phyloP scores from a whole-genome alignment of 1,284 basidiomycete genomes.

The Calocybe gambosa region DNA sequence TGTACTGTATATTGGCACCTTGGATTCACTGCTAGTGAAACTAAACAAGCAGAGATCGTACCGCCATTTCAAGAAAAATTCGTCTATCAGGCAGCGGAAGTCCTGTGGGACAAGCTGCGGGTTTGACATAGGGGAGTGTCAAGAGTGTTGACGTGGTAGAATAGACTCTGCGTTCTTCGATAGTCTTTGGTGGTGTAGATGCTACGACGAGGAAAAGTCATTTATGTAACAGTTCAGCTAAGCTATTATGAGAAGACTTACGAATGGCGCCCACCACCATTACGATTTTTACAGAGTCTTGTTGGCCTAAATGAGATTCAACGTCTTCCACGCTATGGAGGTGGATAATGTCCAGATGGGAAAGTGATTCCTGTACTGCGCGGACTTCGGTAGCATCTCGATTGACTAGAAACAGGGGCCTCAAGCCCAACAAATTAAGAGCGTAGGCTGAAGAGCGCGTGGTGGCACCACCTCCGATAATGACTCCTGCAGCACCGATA shows the following conservation, averaged over 20 bases:
- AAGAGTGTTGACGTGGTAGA: slow-evolving; percentile 22
- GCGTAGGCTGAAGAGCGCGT: slow-evolving; percentile 30
- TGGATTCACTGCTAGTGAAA: neutral
- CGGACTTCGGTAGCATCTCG: slow-evolving; percentile 39
- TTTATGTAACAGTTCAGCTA: too few relatives aligned
- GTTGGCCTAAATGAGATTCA: slow-evolving; percentile 19
- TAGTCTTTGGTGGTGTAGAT: slow-evolving; percentile 18
- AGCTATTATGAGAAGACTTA: slow-evolving; percentile 9
- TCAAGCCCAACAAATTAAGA: slow-evolving; percentile 25
- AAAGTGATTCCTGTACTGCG: slow-evolving; percentile 19
- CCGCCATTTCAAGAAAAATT: slow-evolving; percentile 31
- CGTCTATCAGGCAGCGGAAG: slow-evolving; percentile 22
- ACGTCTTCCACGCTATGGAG: slow-evolving; percentile 22
- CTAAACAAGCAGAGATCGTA: slow-evolving; percentile 11
- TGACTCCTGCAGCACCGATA: slow-evolving; percentile 21
- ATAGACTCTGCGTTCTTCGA: slow-evolving; percentile 23
- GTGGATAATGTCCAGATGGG: slow-evolving; percentile 22
- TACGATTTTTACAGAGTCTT: slow-evolving; percentile 17
- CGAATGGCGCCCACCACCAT: slow-evolving; percentile 26
- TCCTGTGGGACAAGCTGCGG: slow-evolving; percentile 7
- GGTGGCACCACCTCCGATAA: slow-evolving; percentile 31
- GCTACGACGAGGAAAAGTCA: too few relatives aligned
- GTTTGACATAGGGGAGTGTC: slow-evolving; percentile 20
- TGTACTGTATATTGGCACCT: slow-evolving; percentile 17
- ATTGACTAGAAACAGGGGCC: slow-evolving; percentile 29